phyloP scores from a whole-genome alignment of 352 stramenopile genomes.

The Phytophthora ramorum region DNA sequence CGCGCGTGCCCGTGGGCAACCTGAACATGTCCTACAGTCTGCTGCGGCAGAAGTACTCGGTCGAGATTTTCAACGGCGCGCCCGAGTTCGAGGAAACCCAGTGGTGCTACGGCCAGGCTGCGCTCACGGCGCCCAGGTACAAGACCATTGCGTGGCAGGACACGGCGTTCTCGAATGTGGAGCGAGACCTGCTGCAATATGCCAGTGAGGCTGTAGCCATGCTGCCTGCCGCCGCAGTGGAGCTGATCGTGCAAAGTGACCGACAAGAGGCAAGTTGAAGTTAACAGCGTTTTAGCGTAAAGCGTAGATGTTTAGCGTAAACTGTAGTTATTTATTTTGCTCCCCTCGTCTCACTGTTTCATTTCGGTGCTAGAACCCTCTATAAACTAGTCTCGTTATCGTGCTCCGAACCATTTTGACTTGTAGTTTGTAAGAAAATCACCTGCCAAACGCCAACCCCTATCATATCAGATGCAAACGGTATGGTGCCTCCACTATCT shows the following conservation, averaged over 20 bases:
- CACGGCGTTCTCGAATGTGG: conserved; percentile 36
- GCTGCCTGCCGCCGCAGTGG: conserved; percentile 15
- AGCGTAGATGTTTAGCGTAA: conserved; percentile 8
- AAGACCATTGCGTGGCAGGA: conserved; percentile 45
- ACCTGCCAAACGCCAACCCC: not conserved
- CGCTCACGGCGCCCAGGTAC: conserved; percentile 28
- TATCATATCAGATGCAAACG: conserved; percentile 11
- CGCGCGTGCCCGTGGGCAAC: conserved; percentile 14
- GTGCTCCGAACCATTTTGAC: no score
- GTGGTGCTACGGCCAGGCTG: conserved; percentile 56
- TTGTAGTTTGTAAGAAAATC: not conserved
- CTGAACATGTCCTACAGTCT: conserved; percentile 34
- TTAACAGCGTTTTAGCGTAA: conserved; percentile 12
- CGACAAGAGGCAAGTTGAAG: conserved; percentile 31
- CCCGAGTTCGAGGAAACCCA: conserved; percentile 40
- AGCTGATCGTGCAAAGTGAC: conserved; percentile 28
- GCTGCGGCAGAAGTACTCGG: conserved; percentile 44
- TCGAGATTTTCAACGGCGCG: conserved; percentile 51
- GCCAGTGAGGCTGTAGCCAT: conserved; percentile 37
- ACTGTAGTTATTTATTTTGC: conserved; percentile 26
- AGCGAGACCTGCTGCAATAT: conserved; percentile 44
- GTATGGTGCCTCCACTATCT: conserved; percentile 14
- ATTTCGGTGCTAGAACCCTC: not conserved
- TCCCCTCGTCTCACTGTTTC: conserved; percentile 10
- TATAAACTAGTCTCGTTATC: not conserved